phyloP scores from a whole-genome alignment of 78 protist genomes.

The Salpingoeca rosetta region DNA sequence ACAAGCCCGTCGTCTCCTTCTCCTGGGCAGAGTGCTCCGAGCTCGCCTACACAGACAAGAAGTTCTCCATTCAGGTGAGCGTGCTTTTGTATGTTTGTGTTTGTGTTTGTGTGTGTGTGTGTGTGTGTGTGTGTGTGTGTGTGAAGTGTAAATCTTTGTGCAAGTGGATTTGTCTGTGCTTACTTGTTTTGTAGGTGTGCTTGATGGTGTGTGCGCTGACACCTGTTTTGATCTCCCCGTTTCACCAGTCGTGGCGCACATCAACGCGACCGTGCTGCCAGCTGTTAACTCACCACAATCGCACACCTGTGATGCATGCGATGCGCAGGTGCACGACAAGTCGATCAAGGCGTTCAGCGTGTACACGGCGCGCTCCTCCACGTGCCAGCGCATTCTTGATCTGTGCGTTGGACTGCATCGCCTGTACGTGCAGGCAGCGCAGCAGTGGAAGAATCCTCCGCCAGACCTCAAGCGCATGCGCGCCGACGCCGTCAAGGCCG shows the following conservation, averaged over 20 bases:
- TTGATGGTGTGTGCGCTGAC: neutral
- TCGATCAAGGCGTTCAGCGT: neutral
- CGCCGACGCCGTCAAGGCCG: neutral
- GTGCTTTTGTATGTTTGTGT: no score
- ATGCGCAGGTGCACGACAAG: neutral
- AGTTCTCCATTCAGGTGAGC: neutral
- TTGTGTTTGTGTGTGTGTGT: no score
- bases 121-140: no score
- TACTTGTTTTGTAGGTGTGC: no score
- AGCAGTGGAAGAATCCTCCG: neutral
- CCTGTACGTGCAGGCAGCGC: neutral
- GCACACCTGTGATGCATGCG: no score
- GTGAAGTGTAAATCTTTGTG: no score
- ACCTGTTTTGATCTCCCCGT: no score
- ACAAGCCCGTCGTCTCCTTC: neutral
- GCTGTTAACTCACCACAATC: no score
- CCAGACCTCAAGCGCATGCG: neutral
- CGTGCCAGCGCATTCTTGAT: neutral
- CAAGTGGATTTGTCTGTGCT: no score
- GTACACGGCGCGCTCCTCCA: neutral
- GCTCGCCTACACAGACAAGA: neutral
- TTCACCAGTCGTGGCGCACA: no score
- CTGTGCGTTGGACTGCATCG: neutral
- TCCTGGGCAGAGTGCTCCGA: neutral
- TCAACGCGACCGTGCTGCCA: no score